These are phyloP conservation scores for Castanea crenata DNA, from an alignment of 306 rosid genomes.

Conservation along the genomic window DNA sequence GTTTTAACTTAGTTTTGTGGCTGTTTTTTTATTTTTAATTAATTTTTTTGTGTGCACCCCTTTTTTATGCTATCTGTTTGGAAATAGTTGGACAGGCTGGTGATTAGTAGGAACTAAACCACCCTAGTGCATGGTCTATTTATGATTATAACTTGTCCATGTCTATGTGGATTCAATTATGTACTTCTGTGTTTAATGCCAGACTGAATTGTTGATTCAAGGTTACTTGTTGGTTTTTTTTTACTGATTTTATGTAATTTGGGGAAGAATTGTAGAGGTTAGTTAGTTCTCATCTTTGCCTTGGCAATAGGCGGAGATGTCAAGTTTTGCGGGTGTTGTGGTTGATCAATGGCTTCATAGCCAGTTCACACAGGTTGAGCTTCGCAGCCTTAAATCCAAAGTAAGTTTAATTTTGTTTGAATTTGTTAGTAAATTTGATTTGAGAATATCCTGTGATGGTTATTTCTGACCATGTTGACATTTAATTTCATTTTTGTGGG, in stretches of 20 bases:
- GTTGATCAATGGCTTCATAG: conserved; percentile 94
- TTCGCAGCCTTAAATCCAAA: conserved; percentile 76
- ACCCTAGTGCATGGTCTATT: conserved; percentile 20
- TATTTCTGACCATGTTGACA: conserved; percentile 11
- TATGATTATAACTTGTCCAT: conserved; percentile 16
- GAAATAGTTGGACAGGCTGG: conserved; percentile 34
- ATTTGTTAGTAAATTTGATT: conserved; percentile 3
- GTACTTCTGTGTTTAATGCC: conserved; percentile 26
- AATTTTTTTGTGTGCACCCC: conserved; percentile 24
- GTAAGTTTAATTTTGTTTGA: conserved; percentile 41
- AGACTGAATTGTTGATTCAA: conserved; percentile 9
- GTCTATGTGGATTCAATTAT: conserved; percentile 17
- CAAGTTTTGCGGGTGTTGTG: conserved; percentile 73
- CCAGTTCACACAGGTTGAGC: conserved; percentile 95
- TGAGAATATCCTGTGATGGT: not conserved
- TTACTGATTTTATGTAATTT: conserved; percentile 1
- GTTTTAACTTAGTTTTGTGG: not conserved
- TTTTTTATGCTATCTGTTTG: conserved; percentile 33
- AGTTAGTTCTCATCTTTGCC: conserved; percentile 4
- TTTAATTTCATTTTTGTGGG: conserved; percentile 14
- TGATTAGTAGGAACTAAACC: conserved; percentile 27
- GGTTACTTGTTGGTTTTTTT: conserved; percentile 5
- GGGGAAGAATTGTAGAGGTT: conserved; percentile 19
- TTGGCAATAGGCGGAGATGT: conserved; percentile 52
- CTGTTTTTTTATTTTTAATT: not conserved